Conservation (phyloP, 2,329 filamentous ascomycete genomes). For the Calonectria pseudoturangicola region DNA sequence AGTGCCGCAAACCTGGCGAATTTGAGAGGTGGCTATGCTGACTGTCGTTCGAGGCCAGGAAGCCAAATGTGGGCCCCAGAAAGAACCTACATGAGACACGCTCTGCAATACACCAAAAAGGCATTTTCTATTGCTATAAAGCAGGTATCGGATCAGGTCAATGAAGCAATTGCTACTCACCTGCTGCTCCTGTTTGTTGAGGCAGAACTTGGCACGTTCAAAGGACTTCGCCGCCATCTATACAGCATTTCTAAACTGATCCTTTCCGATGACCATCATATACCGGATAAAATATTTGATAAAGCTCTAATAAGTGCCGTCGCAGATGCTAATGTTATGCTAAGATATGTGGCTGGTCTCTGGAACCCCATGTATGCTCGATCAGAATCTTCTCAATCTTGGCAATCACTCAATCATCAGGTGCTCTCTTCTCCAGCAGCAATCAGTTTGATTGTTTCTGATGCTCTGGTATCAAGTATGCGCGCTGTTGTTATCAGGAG, state of each 20-base stretch:
- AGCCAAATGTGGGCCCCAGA: constrained; percentile 5
- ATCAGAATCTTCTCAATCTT: not conserved
- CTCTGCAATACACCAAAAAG: constrained; percentile 9
- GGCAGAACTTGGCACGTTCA: constrained; percentile 2
- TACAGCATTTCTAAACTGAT: not conserved
- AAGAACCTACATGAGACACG: not conserved
- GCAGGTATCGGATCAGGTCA: not conserved
- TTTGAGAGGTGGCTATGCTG: not conserved
- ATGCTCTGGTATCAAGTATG: not conserved
- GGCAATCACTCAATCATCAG: not conserved
- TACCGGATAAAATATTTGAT: not conserved
- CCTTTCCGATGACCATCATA: not conserved
- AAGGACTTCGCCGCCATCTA: not conserved
- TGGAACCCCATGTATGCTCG: not conserved
- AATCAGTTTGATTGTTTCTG: not conserved
- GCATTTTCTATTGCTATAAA: not conserved
- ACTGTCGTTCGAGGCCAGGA: not conserved
- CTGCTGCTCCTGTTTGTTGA: not conserved
- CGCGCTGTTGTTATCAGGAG: not conserved
- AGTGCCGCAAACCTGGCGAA: constrained; percentile 4
- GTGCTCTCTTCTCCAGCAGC: not conserved
- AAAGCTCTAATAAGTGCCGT: not conserved
- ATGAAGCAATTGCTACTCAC: constrained; percentile 8
- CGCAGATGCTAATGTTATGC: constrained; percentile 7
- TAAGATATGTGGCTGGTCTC: constrained; percentile 3